Evolutionary conservation across 2,329 filamentous ascomycete species (phyloP).

Genomic region (Aspergillus felis): DNA sequence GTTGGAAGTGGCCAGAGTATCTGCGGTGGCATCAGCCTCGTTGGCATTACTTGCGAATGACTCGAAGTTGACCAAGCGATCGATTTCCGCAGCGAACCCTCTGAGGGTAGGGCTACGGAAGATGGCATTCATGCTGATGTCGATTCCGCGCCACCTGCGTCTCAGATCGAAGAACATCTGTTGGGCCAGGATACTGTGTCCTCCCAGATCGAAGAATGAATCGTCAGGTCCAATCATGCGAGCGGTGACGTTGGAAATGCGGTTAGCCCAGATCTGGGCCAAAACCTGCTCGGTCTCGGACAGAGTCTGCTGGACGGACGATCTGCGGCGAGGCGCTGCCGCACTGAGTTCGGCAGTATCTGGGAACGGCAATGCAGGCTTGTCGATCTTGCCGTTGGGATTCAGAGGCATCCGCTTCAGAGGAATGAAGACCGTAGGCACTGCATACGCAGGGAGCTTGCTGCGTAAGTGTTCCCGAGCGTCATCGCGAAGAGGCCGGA

Average conservation of each 20-base stretch:
- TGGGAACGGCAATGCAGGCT: slow-evolving; percentile 73
- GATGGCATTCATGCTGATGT: slow-evolving; percentile 67
- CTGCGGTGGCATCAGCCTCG: slow-evolving; percentile 42
- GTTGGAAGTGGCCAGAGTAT: slow-evolving; percentile 21
- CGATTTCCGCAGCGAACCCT: slow-evolving; percentile 55
- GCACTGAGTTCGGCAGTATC: slow-evolving; percentile 65
- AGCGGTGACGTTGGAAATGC: slow-evolving; percentile 64
- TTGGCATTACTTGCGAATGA: slow-evolving; percentile 42
- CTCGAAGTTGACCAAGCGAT: slow-evolving; percentile 47
- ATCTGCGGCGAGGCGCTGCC: slow-evolving; percentile 49
- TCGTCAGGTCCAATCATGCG: slow-evolving; percentile 62
- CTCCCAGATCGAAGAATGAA: slow-evolving; percentile 74
- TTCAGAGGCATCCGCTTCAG: slow-evolving; percentile 73
- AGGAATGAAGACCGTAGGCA: slow-evolving; percentile 70
- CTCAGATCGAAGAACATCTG: slow-evolving; percentile 71
- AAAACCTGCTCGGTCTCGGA: slow-evolving; percentile 62
- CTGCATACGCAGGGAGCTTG: slow-evolving; percentile 69
- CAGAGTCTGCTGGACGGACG: slow-evolving; percentile 44
- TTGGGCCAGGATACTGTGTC: slow-evolving; percentile 76
- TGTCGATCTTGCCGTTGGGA: slow-evolving; percentile 82
- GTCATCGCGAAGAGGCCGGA: slow-evolving; percentile 57
- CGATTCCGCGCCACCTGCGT: slow-evolving; percentile 56
- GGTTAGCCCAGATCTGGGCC: slow-evolving; percentile 68
- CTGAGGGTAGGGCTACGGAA: slow-evolving; percentile 64
- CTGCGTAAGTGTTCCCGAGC: slow-evolving; percentile 66